These are phyloP conservation scores for Didymosphaeria variabile DNA, from an alignment of 2,329 filamentous ascomycete genomes.

Conservation along the genomic window DNA sequence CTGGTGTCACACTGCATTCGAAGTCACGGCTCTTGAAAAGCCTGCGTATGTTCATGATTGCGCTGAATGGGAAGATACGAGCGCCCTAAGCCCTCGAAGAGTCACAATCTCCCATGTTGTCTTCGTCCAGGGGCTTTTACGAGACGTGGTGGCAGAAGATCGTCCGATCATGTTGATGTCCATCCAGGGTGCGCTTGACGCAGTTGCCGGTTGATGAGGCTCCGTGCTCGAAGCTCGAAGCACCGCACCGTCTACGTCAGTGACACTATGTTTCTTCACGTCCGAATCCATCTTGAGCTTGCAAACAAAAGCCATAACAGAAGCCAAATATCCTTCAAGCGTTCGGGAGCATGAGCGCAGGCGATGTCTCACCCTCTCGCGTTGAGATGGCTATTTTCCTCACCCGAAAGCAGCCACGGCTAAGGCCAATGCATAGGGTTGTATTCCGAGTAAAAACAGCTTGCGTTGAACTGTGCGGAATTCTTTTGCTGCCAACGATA, in stretches of 20 bases:
- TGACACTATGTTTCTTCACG: neutral
- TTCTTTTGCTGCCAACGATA: neutral
- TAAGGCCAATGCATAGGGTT: neutral
- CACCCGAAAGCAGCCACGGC: neutral
- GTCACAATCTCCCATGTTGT: neutral
- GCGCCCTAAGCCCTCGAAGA: neutral
- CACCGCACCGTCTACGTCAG: neutral
- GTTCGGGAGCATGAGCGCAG: neutral
- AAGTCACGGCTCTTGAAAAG: neutral
- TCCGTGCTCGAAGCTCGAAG: neutral
- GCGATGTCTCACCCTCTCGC: neutral
- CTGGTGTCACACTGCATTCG: constrained; percentile 11
- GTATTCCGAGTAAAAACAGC: neutral
- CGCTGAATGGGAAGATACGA: neutral
- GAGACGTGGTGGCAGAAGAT: neutral
- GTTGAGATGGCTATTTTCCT: neutral
- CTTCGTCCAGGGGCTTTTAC: neutral
- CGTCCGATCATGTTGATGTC: neutral
- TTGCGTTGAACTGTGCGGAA: neutral
- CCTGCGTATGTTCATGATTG: constrained; percentile 1
- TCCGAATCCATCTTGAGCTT: neutral
- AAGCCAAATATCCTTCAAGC: neutral
- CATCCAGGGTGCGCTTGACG: neutral
- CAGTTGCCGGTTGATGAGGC: neutral
- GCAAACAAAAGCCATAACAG: neutral